Base-by-base conservation (phyloP, 768 basidiomycete species). In the Boletus coccyginus region DNA sequence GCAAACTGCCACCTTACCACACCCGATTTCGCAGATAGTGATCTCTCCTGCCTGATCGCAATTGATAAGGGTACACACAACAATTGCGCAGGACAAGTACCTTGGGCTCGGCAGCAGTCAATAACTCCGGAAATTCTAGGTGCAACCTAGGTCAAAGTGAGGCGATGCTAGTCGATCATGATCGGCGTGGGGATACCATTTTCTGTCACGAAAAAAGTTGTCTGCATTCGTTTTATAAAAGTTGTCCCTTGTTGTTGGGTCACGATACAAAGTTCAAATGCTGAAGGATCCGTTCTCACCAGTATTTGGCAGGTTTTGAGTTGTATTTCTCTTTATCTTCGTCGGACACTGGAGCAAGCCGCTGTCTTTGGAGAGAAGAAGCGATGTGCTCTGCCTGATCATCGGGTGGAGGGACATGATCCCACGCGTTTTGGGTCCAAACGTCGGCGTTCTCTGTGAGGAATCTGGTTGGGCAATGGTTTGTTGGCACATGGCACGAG, bases 201-300 rank as follows among this genome's bases (percentile, higher is more conserved):
- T 91, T 55, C 97, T 80, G 72, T 98, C 87, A 40, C 91, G 87
- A 77, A 98, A 99, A 74, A 99, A 98, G 62, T 95, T 94, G 66
- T 75, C 81, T 21, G 83, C 78, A 59, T 96, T 94, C 51, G 78
- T 79, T 64, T 88, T 87, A 78, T 99, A 98, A 65, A 98, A 98
- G 53, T 86, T 85, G 67, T 98, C 91, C 95, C 95, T 97, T 65
- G 61, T 73, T 7, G 58, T 55, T 64, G 8, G 72, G 59, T 69
- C 31, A 63, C 36, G 12, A 48, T 68, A 45, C 59, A 57, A 60
- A 5, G 61, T 58, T 53, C 73, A 64, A 62, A 9, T 73, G 71
- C 19, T 57, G n/a, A 62, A 70, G 66, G 42, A 29, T 14, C 27
- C 19, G 45, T 13, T 39, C 75, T 50, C 59, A 90, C 90, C 90